These are phyloP conservation scores for Sindora glabra DNA, from an alignment of 306 rosid genomes.

Conservation along the genomic window DNA sequence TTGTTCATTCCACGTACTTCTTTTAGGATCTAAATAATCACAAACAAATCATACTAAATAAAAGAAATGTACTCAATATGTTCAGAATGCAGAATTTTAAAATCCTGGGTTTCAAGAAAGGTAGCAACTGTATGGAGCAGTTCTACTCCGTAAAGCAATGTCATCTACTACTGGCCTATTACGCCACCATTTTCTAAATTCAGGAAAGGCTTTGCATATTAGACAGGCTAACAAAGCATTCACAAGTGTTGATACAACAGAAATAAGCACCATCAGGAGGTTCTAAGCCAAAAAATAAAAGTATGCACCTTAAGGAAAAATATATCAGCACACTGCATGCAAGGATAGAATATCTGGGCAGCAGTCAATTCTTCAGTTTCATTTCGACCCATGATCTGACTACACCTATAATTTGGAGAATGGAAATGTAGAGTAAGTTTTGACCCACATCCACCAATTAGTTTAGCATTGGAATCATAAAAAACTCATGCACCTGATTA, in stretches of 20 bases:
- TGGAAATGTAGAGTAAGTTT: not conserved
- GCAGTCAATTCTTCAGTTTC: constrained; percentile 71
- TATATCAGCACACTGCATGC: constrained; percentile 95
- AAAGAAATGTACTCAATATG: no score
- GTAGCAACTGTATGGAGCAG: not conserved
- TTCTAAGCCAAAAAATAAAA: not conserved
- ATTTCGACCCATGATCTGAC: constrained; percentile 80
- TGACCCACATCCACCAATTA: not conserved
- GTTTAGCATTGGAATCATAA: not conserved
- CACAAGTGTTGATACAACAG: not conserved
- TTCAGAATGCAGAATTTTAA: no score
- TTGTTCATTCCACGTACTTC: no score
- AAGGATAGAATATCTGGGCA: constrained; percentile 86
- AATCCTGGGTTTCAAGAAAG: no score
- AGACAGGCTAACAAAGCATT: not conserved
- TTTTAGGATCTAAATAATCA: no score
- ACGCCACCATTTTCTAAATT: not conserved
- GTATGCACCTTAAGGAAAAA: constrained; percentile 70
- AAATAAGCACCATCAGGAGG: not conserved
- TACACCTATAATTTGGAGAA: constrained; percentile 42
- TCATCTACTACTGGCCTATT: not conserved
- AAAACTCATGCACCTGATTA: not conserved
- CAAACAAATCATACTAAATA: no score
- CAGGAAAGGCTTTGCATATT: not conserved
- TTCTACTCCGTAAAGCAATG: not conserved